phyloP scores from a whole-genome alignment of 345 rosid genomes.

The Durio zibethinus region DNA sequence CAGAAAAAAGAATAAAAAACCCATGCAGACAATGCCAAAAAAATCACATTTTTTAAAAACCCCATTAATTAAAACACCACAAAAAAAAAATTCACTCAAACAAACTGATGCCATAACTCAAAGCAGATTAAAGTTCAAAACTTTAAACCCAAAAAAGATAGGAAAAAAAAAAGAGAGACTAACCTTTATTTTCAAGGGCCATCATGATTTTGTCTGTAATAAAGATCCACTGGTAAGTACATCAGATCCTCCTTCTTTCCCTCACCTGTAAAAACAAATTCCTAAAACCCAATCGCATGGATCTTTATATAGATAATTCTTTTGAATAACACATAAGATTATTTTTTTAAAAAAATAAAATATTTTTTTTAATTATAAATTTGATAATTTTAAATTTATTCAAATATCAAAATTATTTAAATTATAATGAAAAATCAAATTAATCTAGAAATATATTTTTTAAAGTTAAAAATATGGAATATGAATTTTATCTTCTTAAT shows the following conservation, averaged over 20 bases:
- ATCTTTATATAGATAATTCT: too few species aligned
- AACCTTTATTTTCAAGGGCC: conserved; percentile 66
- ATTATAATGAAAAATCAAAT: too few species aligned
- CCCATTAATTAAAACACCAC: neutral
- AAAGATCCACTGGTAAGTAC: conserved; percentile 53
- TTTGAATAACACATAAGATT: too few species aligned
- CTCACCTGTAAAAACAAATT: conserved; percentile 36
- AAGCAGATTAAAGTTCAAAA: conserved; percentile 9
- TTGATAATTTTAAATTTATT: too few species aligned
- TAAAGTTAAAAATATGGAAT: too few species aligned
- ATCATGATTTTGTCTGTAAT: conserved; percentile 44
- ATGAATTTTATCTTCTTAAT: too few species aligned
- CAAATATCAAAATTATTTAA: too few species aligned
- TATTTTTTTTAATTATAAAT: too few species aligned
- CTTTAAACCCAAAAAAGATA: neutral
- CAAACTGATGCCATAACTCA: neutral
- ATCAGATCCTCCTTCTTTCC: conserved; percentile 50
- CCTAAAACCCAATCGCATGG: too few species aligned
- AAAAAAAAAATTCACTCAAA: neutral
- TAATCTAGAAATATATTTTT: too few species aligned
- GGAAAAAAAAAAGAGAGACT: neutral
- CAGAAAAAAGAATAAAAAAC: neutral
- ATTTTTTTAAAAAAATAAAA: neutral
- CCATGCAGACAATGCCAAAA: neutral
- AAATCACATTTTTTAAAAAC: neutral